Conservation (phyloP, 345 rosid genomes). For the Pugionium cornutum region DNA sequence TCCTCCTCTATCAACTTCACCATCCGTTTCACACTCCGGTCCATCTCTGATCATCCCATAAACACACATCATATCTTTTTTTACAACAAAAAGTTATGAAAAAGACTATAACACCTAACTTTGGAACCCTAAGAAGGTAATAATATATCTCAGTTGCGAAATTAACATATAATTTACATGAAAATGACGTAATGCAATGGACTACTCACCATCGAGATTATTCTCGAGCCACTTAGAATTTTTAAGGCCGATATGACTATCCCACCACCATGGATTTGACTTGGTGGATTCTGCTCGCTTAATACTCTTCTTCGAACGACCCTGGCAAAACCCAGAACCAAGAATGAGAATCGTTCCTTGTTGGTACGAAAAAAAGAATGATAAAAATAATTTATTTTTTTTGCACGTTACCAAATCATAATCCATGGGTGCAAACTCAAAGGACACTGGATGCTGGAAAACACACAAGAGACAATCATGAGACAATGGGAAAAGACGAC, state of each 20-base stretch:
- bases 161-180: background rate
- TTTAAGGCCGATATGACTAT: constrained; percentile 43
- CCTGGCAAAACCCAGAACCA: constrained; percentile 37
- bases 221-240: constrained; percentile 56
- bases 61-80: background rate
- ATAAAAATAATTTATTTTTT: background rate
- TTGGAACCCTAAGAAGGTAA: constrained; percentile 13
- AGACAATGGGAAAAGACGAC: constrained; percentile 25
- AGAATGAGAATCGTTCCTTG: constrained; percentile 24
- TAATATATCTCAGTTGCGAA: background rate
- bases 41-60: constrained; percentile 46
- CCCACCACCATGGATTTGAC: constrained; percentile 56
- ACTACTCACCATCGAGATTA: constrained; percentile 46
- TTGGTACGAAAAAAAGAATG: constrained; percentile 16
- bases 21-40: constrained; percentile 43
- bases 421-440: constrained; percentile 37
- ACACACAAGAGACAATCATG: constrained; percentile 40
- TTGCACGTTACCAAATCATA: constrained; percentile 32
- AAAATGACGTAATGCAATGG: constrained; percentile 19
- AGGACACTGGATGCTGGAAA: constrained; percentile 38
- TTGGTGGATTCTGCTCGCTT: constrained; percentile 54
- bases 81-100: background rate
- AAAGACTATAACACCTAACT: constrained; percentile 25
- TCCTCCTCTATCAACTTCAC: constrained; percentile 47
- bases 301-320: constrained; percentile 45